These are phyloP conservation scores for Blastobotrys malaysiensis DNA, from an alignment of 1,139 yeast species.

Conservation along the genomic window DNA sequence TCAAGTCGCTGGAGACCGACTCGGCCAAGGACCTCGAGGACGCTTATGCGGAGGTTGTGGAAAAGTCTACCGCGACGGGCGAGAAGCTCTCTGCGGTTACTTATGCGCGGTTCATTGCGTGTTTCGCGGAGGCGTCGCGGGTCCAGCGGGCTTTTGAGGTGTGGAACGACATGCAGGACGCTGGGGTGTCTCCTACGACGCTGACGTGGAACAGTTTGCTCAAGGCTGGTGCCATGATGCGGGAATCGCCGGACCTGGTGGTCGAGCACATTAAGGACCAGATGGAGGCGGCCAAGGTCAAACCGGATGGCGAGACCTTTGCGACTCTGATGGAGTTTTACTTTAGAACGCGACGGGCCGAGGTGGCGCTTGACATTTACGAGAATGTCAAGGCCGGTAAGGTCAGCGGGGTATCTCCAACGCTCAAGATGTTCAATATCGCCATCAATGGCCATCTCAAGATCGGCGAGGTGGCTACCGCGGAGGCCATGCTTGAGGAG, in stretches of 20 bases:
- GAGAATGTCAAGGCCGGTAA: slow-evolving; percentile 23
- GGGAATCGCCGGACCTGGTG: slow-evolving; percentile 29
- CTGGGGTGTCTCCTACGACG: slow-evolving; percentile 32
- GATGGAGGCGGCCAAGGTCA: slow-evolving; percentile 33
- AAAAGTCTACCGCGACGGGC: slow-evolving; percentile 15
- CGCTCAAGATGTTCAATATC: slow-evolving; percentile 31
- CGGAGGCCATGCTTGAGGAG: slow-evolving; percentile 29
- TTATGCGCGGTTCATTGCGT: slow-evolving; percentile 34
- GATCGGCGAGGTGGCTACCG: slow-evolving; percentile 24
- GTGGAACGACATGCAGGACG: slow-evolving; percentile 38
- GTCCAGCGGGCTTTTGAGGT: slow-evolving; percentile 33
- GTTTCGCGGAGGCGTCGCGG: slow-evolving; percentile 32
- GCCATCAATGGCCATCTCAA: slow-evolving; percentile 32
- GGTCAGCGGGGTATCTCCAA: slow-evolving; percentile 19
- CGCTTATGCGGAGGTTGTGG: slow-evolving; percentile 23
- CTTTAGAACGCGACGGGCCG: slow-evolving; percentile 28
- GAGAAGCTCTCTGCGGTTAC: slow-evolving; percentile 27
- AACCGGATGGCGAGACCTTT: slow-evolving; percentile 39
- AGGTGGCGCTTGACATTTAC: slow-evolving; percentile 31
- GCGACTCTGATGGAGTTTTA: slow-evolving; percentile 37
- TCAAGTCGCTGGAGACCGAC: slow-evolving; percentile 23
- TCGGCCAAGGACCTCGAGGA: slow-evolving; percentile 23
- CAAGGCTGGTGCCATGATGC: slow-evolving; percentile 36
- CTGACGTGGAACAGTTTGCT: slow-evolving; percentile 45
- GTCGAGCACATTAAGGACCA: slow-evolving; percentile 38